Base-by-base conservation (phyloP, 2,329 filamentous ascomycete genomes). In the Capronia coronata region DNA sequence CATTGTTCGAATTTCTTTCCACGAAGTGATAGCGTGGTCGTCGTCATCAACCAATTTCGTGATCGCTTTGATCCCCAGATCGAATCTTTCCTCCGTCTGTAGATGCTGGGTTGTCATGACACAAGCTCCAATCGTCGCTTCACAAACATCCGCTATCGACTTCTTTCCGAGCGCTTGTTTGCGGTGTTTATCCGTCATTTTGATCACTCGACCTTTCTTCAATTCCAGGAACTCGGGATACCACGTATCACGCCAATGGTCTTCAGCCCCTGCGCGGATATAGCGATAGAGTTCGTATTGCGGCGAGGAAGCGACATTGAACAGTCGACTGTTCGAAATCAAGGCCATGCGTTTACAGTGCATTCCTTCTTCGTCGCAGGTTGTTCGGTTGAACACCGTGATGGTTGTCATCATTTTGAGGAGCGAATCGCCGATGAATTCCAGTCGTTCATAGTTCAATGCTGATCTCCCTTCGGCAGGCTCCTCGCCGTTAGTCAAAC, bases 321-420 rank as follows among this genome's bases (percentile, higher is more conserved):
- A 89, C 0, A 98, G 74, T 57, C 95, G 96, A 58, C 84, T 79
- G 67, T 98, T 98, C 76, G 88, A 95, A 13, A 97, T 77, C 61
- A 97, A 77, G 16, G 84, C 64, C 91, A 97, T 97, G 13, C 93
- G 83, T 59, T 88, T 83, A 6, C 94, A 86, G 62, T 98, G 93
- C 59, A 87, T 93, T 48, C 87, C 82, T 63, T 98, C 93, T 57
- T 88, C 81, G 54, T 85, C 80, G 41, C 86, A 78, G 0, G 88
- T 87, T 16, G 86, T 81, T 22, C 82, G 76, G 1, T 84, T 84
- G 63, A 86, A 97, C 0, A 94, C 74, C 0, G 89, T 83, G 46
- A 98, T 89, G 0, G 90, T 91, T 0, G 91, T 96, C 9, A 87
- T 87, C 83, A 96, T 91, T 68, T 98, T 98, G 51, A 98, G 75